phyloP scores from a whole-genome alignment of 306 rosid species.

The Delonix regia region DNA sequence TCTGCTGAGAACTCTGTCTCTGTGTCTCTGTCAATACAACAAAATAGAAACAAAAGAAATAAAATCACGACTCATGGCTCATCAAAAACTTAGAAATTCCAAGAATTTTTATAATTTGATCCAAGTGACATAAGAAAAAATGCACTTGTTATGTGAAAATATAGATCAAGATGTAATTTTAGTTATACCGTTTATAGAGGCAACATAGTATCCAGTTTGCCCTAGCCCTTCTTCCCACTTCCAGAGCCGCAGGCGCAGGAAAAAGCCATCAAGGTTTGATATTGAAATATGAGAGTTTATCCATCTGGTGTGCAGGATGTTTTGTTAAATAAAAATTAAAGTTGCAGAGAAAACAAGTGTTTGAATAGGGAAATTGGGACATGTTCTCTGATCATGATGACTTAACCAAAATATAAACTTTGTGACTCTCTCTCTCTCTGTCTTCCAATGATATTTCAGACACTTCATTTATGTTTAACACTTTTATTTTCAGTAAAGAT shows the following conservation, averaged over 20 bases:
- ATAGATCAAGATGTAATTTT: slow-evolving; percentile 27
- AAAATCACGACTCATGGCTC: not conserved
- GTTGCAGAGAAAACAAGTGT: slow-evolving; percentile 26
- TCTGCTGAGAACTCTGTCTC: slow-evolving; percentile 40
- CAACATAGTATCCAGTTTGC: slow-evolving; percentile 82
- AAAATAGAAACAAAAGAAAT: slow-evolving; percentile 5
- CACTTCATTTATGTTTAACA: not conserved
- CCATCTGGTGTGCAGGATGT: slow-evolving; percentile 61
- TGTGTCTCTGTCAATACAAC: slow-evolving; percentile 50
- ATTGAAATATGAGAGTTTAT: slow-evolving; percentile 53
- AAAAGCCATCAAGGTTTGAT: slow-evolving; percentile 73
- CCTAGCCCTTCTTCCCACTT: slow-evolving; percentile 84
- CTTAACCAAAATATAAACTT: not conserved
- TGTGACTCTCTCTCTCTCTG: not conserved
- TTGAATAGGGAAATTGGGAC: slow-evolving; percentile 10
- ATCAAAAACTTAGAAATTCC: not conserved
- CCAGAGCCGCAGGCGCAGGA: slow-evolving; percentile 92
- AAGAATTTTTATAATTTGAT: not conserved
- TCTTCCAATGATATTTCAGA: not conserved
- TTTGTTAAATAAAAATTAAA: slow-evolving; percentile 28
- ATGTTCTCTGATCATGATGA: not conserved
- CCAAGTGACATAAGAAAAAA: not conserved
- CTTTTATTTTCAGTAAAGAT: not conserved
- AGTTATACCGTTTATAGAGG: slow-evolving; percentile 72
- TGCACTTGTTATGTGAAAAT: slow-evolving; percentile 17